Base-by-base conservation (phyloP, 306 rosid genomes). In the Castanea mollissima region DNA sequence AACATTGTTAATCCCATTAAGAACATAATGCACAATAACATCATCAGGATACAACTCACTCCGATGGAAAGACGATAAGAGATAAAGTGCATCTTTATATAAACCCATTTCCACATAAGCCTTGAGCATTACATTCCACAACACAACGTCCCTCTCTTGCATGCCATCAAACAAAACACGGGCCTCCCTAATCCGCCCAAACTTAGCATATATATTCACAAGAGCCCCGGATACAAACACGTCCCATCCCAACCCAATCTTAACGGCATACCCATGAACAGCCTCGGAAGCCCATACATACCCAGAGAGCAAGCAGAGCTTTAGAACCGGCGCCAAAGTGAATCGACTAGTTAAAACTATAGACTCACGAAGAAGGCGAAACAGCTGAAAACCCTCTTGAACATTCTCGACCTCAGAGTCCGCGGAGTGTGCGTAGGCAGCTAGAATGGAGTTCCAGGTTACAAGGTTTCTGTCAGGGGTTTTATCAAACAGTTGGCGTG, bases 81-180 rank as follows among this genome's bases (percentile, higher is more conserved):
- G 78, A 78, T 44, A n/a, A 29, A 89, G 67, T 6, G 87, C 92
- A 71, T 93, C 87, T 6, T 81, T 59, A 20, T 76, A 59, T 4
- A 83, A 76, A 75, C 86, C 91, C 77, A 65, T 74, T 67, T 90
- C 97, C 35, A 85, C 78, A 35, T 90, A 94, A 14, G 89, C 93
- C 87, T 88, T 89, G 41, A 94, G 83, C 96, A 94, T 92, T 65
- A 91, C 87, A 81, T 90, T 91, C 93, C 97, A 93, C 57, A 93
- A 55, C 59, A 92, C 92, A 62, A 85, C 85, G 83, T 91, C 98
- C 82, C 87, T 89, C 58, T 86, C 85, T 31, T 85, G 67, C 91
- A 89, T 91, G 76, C 90, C 74, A 67, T 93, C 91, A 79, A 93
- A 92, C 90, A 93, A 75, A 38, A 60, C 56, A 55, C 93, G 93